phyloP scores from a whole-genome alignment of 176 grass and related monocot genomes.

The Typha latifolia region DNA sequence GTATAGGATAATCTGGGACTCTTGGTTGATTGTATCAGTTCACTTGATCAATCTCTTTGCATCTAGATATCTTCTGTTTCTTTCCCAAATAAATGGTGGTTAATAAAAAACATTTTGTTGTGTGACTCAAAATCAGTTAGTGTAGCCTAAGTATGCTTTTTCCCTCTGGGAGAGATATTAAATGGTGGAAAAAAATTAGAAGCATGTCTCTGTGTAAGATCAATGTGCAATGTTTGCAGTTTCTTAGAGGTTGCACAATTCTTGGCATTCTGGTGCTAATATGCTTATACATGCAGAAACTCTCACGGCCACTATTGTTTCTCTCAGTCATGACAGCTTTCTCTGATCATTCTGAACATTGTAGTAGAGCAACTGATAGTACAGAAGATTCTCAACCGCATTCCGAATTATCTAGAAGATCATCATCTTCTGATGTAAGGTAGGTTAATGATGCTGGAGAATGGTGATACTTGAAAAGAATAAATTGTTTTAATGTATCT shows the following conservation, averaged over 20 bases:
- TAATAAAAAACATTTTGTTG: background rate
- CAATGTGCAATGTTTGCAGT: conserved; percentile 1
- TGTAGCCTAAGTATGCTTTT: background rate
- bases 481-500: no score
- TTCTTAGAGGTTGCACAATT: background rate
- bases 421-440: conserved; percentile 44
- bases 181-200: background rate
- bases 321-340: conserved; percentile 66
- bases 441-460: conserved; percentile 23
- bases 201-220: conserved; percentile 4
- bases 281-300: conserved; percentile 52
- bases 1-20: background rate
- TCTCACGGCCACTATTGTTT: conserved; percentile 76
- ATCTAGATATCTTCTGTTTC: background rate
- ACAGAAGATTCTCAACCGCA: conserved; percentile 32
- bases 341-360: conserved; percentile 37
- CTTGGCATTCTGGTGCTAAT: conserved; percentile 2
- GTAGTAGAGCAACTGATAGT: conserved; percentile 27
- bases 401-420: conserved; percentile 39
- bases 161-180: background rate
- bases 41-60: background rate
- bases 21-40: background rate
- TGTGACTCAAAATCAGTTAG: background rate
- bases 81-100: background rate
- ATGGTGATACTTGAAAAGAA: conserved; percentile 11